Evolutionary conservation across 768 basidiomycete genomes (phyloP).

Genomic region (Podaxis sp.): DNA sequence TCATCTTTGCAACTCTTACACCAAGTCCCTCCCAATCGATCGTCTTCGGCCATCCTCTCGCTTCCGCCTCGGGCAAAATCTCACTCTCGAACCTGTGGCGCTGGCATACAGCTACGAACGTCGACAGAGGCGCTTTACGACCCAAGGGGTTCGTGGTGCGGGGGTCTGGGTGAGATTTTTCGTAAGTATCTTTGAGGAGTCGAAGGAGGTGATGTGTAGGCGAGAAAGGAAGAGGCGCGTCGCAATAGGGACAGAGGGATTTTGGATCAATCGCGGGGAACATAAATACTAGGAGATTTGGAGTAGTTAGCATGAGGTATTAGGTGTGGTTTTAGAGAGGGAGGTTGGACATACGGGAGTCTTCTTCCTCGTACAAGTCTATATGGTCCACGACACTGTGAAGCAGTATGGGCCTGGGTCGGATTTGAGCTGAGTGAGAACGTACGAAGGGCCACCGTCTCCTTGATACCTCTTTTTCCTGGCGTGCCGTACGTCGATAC

Average conservation of each 20-base stretch:
- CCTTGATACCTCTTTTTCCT: constrained; percentile 5
- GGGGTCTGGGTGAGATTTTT: constrained; percentile 55
- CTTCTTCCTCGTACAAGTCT: constrained; percentile 26
- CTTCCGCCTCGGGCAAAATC: constrained; percentile 66
- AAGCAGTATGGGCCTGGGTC: background rate
- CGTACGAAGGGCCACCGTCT: background rate
- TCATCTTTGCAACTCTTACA: constrained; percentile 49
- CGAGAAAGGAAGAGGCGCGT: constrained; percentile 56
- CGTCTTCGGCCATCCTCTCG: constrained; percentile 70
- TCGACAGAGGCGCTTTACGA: constrained; percentile 45
- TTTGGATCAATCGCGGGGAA: constrained; percentile 54
- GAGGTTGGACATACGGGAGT: constrained; percentile 30
- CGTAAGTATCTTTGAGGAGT: constrained; percentile 46
- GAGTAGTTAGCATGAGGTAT: background rate
- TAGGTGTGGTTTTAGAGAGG: background rate
- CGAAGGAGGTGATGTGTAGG: constrained; percentile 57
- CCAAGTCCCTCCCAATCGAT: constrained; percentile 62
- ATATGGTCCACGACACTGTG: constrained; percentile 8
- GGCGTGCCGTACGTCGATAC: background rate
- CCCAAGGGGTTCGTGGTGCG: constrained; percentile 69
- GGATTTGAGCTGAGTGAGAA: background rate
- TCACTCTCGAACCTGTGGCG: constrained; percentile 75
- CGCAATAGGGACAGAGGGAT: constrained; percentile 79
- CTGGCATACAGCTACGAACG: constrained; percentile 68
- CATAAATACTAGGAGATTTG: constrained; percentile 39